These are phyloP conservation scores for Akanthomyces uredinophilus DNA, from an alignment of 2,329 filamentous ascomycete genomes.

Conservation along the genomic window DNA sequence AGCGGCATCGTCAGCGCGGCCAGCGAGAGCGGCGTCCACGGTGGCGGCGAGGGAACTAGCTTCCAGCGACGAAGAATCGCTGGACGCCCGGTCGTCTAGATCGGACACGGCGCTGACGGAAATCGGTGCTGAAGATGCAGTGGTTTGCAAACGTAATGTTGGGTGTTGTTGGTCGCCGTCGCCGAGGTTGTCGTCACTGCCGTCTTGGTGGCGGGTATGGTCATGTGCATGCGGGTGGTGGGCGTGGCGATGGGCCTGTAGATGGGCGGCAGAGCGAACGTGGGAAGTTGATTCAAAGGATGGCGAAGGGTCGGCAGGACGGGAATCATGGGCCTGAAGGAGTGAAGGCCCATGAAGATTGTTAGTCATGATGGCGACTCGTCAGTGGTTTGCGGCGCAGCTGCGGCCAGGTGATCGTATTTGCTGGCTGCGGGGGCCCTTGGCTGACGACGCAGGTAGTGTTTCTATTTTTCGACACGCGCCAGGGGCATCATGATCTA, in stretches of 20 bases:
- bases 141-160: background rate
- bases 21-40: conserved; percentile 15
- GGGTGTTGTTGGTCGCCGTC: conserved; percentile 16
- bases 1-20: background rate
- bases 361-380: conserved; percentile 29
- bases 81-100: conserved; percentile 15
- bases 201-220: conserved; percentile 24
- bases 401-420: conserved; percentile 18
- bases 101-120: conserved; percentile 24
- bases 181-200: conserved; percentile 18
- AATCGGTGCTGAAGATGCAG: conserved; percentile 9
- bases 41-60: conserved; percentile 19
- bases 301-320: conserved; percentile 6
- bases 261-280: conserved; percentile 22
- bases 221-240: conserved; percentile 16
- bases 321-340: conserved; percentile 29
- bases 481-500: conserved; percentile 16
- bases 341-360: conserved; percentile 33
- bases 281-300: conserved; percentile 22
- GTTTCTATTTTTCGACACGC: conserved; percentile 18
- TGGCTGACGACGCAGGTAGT: conserved; percentile 18
- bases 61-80: conserved; percentile 11
- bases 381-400: conserved; percentile 21
- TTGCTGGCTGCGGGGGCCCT: conserved; percentile 16
- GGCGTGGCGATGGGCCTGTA: conserved; percentile 20